These are phyloP conservation scores for Nevesoporus exiguus DNA, from an alignment of 768 basidiomycete species.

Conservation along the genomic window DNA sequence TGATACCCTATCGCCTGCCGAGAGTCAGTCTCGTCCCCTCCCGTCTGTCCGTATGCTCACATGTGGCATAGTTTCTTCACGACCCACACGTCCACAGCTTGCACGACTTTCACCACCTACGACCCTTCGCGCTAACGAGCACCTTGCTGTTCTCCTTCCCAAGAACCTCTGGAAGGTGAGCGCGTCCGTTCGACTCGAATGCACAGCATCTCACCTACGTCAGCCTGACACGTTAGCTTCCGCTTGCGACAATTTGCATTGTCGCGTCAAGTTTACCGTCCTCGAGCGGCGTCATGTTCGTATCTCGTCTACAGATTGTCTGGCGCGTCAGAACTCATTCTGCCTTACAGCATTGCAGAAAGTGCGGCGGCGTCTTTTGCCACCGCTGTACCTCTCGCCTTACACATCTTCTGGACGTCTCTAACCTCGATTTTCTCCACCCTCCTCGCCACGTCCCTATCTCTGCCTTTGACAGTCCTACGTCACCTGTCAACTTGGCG, in stretches of 20 bases:
- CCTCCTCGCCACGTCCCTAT: constrained; percentile 70
- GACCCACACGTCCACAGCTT: constrained; percentile 16
- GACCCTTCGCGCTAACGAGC: constrained; percentile 50
- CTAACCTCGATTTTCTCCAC: constrained; percentile 63
- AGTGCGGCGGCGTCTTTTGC: constrained; percentile 81
- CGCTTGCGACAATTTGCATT: constrained; percentile 72
- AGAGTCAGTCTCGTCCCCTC: constrained; percentile 10
- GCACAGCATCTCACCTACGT: constrained; percentile 16
- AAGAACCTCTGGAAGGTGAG: constrained; percentile 72
- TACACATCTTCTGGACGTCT: constrained; percentile 70
- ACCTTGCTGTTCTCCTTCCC: constrained; percentile 72
- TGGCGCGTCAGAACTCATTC: constrained; percentile 17
- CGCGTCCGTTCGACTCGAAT: background rate
- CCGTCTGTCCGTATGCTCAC: background rate
- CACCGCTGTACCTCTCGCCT: constrained; percentile 53
- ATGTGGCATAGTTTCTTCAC: constrained; percentile 19
- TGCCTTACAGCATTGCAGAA: constrained; percentile 66
- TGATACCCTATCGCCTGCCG: constrained; percentile 2
- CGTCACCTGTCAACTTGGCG: constrained; percentile 51
- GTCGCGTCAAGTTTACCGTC: constrained; percentile 60
- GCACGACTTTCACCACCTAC: constrained; percentile 17
- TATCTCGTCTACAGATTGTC: constrained; percentile 12
- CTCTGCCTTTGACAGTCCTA: constrained; percentile 51
- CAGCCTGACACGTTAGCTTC: constrained; percentile 62
- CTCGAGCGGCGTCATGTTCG: constrained; percentile 74